Conservation (phyloP, 441 rosid species). For the Rhodomyrtus psidioides region DNA sequence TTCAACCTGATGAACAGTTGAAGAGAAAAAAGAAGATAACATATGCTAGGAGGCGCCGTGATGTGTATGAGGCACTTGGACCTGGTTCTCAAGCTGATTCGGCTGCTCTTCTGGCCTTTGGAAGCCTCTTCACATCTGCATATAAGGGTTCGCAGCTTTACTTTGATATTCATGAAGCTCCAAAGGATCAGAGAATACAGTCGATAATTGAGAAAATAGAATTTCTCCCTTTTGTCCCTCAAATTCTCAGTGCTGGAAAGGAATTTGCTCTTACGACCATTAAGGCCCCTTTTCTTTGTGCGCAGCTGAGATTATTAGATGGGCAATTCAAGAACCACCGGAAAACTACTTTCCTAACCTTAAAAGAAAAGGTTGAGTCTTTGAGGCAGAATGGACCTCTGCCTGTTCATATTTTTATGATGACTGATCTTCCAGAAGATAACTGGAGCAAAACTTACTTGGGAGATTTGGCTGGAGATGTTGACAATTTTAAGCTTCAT, state of each 20-base stretch:
- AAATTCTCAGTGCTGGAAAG: slow-evolving; percentile 56
- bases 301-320: slow-evolving; percentile 82
- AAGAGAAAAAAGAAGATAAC: slow-evolving; percentile 64
- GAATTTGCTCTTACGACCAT: slow-evolving; percentile 42
- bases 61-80: slow-evolving; percentile 60
- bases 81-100: slow-evolving; percentile 58
- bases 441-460: slow-evolving; percentile 81
- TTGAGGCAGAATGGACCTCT: slow-evolving; percentile 27
- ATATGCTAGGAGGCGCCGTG: slow-evolving; percentile 52
- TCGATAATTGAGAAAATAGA: slow-evolving; percentile 49
- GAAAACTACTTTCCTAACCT: slow-evolving; percentile 52
- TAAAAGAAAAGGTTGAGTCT: slow-evolving; percentile 59
- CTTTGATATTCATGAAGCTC: slow-evolving; percentile 44
- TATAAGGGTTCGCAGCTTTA: slow-evolving; percentile 68
- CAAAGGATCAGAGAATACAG: slow-evolving; percentile 34
- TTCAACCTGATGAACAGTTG: slow-evolving; percentile 79
- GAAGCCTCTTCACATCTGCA: slow-evolving; percentile 77
- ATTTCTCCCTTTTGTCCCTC: slow-evolving; percentile 71
- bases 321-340: slow-evolving; percentile 94
- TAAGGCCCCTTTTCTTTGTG: slow-evolving; percentile 71
- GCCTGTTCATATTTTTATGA: slow-evolving; percentile 52
- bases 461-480: slow-evolving; percentile 43
- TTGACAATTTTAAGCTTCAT: slow-evolving; percentile 31
- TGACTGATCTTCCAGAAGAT: slow-evolving; percentile 87
- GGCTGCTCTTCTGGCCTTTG: slow-evolving; percentile 66